Base-by-base conservation (phyloP, 306 rosid genomes). In the Mimosa bimucronata region DNA sequence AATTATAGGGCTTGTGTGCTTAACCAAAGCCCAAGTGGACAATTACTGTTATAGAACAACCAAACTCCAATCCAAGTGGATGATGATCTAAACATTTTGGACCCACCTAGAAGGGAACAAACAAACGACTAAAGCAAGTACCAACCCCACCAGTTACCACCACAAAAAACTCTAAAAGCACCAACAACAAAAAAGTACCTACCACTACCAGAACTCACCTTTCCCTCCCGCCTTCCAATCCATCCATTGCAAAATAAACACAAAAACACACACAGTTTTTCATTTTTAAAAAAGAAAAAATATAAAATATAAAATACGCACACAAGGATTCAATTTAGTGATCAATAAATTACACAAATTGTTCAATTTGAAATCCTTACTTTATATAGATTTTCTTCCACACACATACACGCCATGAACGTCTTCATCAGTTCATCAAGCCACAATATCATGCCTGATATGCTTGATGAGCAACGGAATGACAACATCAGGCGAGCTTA, bases 401-500 rank as follows among this genome's bases (percentile, higher is more conserved):
- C 30, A 29, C 73, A 19, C 14, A 29, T 16, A 29, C 73, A 19
- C 14, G 30, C 46, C 28, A 15, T 34, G 7, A 18, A n/a, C 38
- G 5, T 34, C 5, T 2, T 2, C 38, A 34, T 34, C 38, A 34
- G n/a, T n/a, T 34, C 74, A 23, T 78, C 42, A 74, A 60, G 83
- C 46, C 57, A 50, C 82, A 71, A 82, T 82, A 80, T 85, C 80
- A 1, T 28, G 57, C 0, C 37, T 21, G 69, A 86, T 72, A 70
- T 86, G 88, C 34, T 57, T 82, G 7, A 86, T 74, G 13, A 86
- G n/a, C 77, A 86, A 74, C 11, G 86, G 88, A 76, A 82, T 31
- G 4, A 86, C 88, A 19, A 79, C 4, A 26, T 72, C 88, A 9
- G 88, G 88, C 2, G 86, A 82, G 11, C 88, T 86, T 0, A 86